These are phyloP conservation scores for Staphylotrichum tortipilum DNA, from an alignment of 495 filamentous ascomycete genomes.

Conservation along the genomic window DNA sequence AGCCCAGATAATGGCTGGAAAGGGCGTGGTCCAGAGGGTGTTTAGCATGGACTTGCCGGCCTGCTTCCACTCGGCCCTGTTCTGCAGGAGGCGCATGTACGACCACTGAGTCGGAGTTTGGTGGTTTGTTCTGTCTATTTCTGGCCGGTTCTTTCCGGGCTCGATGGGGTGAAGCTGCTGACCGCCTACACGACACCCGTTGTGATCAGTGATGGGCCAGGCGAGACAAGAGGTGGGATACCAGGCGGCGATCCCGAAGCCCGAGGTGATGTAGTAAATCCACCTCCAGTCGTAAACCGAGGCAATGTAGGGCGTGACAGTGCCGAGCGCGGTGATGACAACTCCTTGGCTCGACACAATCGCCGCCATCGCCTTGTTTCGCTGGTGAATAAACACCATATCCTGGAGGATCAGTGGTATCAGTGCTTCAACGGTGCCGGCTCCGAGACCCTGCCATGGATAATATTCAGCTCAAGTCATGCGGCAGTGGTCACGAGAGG, in stretches of 20 bases:
- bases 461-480: neutral
- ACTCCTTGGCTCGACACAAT: conserved; percentile 19
- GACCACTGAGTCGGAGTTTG: conserved; percentile 3
- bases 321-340: conserved; percentile 17
- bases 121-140: conserved; percentile 7
- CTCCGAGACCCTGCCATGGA: conserved; percentile 14
- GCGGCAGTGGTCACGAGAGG: too few relatives aligned
- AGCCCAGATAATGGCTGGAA: conserved; percentile 19
- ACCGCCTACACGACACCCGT: conserved; percentile 3
- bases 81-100: conserved; percentile 12
- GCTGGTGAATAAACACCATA: conserved; percentile 21
- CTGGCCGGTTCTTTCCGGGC: conserved; percentile 12
- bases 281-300: conserved; percentile 19
- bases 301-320: conserved; percentile 15
- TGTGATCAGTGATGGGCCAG: too few relatives aligned
- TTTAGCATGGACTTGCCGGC: conserved; percentile 15
- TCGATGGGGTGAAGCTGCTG: conserved; percentile 4
- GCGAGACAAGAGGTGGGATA: too few relatives aligned
- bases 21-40: conserved; percentile 14
- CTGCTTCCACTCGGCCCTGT: conserved; percentile 11
- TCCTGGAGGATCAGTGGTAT: conserved; percentile 23
- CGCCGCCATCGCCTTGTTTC: conserved; percentile 19
- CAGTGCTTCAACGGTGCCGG: conserved; percentile 21
- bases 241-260: conserved; percentile 16
- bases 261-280: conserved; percentile 22